A percentile compares a stretch with the other conserved stretches of the same genome.
Evolutionary conservation across 2,329 filamentous ascomycete species (phyloP).

Genomic region (Microthyrium microscopicum): DNA sequence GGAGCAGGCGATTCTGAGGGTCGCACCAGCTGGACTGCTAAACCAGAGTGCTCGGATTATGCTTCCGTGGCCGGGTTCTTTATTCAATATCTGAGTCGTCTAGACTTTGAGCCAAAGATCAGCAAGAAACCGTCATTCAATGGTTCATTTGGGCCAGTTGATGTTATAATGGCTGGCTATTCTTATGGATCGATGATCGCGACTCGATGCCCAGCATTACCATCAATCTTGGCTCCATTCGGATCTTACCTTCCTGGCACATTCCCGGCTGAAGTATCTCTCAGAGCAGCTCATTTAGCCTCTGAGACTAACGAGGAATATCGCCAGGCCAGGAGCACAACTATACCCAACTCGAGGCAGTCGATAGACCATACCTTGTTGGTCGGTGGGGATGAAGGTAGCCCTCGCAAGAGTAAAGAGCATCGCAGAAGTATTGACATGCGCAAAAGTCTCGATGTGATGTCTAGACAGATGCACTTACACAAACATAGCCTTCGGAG

Average conservation of each 20-base stretch:
- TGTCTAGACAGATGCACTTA: no score
- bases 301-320: constrained; percentile 5
- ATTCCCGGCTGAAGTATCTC: constrained; percentile 49
- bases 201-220: constrained; percentile 47
- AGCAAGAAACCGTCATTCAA: neutral
- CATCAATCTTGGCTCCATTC: constrained; percentile 43
- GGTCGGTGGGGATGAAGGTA: constrained; percentile 8
- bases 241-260: constrained; percentile 34
- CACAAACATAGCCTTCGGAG: neutral
- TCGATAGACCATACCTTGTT: constrained; percentile 1
- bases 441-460: constrained; percentile 9
- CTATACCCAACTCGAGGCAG: neutral
- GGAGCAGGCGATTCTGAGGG: constrained; percentile 62
- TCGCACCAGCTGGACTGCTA: constrained; percentile 73
- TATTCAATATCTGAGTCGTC: constrained; percentile 5
- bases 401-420: constrained; percentile 8
- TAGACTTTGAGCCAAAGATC: neutral
- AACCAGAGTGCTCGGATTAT: constrained; percentile 69
- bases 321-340: neutral
- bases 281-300: constrained; percentile 53
- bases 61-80: constrained; percentile 31
- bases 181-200: constrained; percentile 82
- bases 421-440: constrained; percentile 2
- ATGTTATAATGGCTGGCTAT: constrained; percentile 57
- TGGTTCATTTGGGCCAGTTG: constrained; percentile 9